Evolutionary conservation across 2,329 filamentous ascomycete species (phyloP).

Genomic region (Monosporascus sp.): DNA sequence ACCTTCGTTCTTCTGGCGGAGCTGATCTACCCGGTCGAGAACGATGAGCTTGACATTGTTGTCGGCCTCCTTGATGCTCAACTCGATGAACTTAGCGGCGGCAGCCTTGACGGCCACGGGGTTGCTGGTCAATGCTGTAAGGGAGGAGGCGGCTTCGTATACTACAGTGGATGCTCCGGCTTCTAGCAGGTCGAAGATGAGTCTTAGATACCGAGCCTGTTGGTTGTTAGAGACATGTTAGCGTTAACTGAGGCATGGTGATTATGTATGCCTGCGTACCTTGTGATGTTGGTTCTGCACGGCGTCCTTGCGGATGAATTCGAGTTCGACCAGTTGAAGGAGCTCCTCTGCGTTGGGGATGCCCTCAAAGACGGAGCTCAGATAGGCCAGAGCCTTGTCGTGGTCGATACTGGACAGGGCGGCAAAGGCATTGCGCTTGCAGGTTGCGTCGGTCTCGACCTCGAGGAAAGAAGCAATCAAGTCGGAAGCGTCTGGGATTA

Average conservation of each 20-base stretch:
- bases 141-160: constrained; percentile 92
- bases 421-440: constrained; percentile 96
- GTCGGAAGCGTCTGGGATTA: constrained; percentile 94
- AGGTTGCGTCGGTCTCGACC: constrained; percentile 86
- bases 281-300: constrained; percentile 92
- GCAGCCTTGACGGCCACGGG: constrained; percentile 97
- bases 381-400: constrained; percentile 82
- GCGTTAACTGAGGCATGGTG: neutral
- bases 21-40: constrained; percentile 83
- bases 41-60: constrained; percentile 99
- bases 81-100: constrained; percentile 90
- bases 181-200: constrained; percentile 96
- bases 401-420: constrained; percentile 88
- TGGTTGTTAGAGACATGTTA: constrained; percentile 20
- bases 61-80: constrained; percentile 95
- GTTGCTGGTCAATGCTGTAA: constrained; percentile 91
- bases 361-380: constrained; percentile 85
- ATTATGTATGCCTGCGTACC: constrained; percentile 40
- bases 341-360: constrained; percentile 94
- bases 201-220: constrained; percentile 79
- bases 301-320: constrained; percentile 98
- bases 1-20: constrained; percentile 83
- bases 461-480: constrained; percentile 87
- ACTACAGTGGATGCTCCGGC: constrained; percentile 90
- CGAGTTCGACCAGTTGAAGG: constrained; percentile 86